These are phyloP conservation scores for Mercurialis annua DNA, from an alignment of 345 rosid species.

Conservation along the genomic window DNA sequence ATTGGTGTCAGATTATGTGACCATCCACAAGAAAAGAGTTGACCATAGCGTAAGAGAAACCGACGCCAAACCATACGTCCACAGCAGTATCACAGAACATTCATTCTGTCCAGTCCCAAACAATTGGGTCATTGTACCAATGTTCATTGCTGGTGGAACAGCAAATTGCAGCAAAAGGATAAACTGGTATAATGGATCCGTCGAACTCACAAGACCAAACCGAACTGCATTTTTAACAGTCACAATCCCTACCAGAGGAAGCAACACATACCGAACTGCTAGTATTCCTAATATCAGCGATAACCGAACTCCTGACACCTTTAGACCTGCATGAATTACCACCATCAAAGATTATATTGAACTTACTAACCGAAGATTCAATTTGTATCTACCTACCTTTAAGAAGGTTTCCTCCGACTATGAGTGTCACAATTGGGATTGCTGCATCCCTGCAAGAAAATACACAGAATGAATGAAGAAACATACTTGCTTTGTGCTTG, in stretches of 20 bases:
- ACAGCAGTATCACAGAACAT: slow-evolving; percentile 41
- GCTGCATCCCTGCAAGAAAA: slow-evolving; percentile 34
- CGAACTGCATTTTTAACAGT: slow-evolving; percentile 33
- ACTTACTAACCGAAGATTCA: not conserved
- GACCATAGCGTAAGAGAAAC: slow-evolving; percentile 46
- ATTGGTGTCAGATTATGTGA: too few species aligned
- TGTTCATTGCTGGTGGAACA: slow-evolving; percentile 48
- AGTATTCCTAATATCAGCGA: slow-evolving; percentile 34
- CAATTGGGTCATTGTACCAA: slow-evolving; percentile 48
- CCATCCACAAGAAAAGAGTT: slow-evolving; percentile 42
- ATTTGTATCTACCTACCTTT: slow-evolving; percentile 31
- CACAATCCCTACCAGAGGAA: slow-evolving; percentile 37
- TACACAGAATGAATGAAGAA: not conserved
- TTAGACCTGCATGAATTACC: slow-evolving; percentile 42
- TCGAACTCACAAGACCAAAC: slow-evolving; percentile 29
- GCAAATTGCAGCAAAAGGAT: slow-evolving; percentile 55
- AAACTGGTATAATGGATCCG: slow-evolving; percentile 44
- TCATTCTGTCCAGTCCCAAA: slow-evolving; percentile 39
- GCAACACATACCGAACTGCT: slow-evolving; percentile 28
- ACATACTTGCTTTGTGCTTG: not conserved
- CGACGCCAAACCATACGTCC: slow-evolving; percentile 36
- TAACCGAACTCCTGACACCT: slow-evolving; percentile 27
- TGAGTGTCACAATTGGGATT: slow-evolving; percentile 38
- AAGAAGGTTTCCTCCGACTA: slow-evolving; percentile 52
- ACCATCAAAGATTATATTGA: not conserved